Conservation (phyloP, 2,329 filamentous ascomycete genomes). For the Penicillium psychrosexuale region DNA sequence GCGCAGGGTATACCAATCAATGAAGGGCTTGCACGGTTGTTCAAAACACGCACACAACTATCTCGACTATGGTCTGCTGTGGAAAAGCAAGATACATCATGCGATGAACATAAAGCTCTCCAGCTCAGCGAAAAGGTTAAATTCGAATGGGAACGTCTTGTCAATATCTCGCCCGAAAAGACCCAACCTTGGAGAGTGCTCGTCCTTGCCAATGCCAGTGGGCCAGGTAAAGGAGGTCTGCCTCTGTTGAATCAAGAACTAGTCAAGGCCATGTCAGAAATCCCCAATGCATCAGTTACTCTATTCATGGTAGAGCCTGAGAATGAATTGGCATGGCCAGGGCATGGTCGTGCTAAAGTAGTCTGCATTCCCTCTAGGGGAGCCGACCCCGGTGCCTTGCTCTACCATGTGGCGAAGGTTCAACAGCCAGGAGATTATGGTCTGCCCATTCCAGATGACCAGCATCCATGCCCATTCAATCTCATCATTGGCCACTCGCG, state of each 20-base stretch:
- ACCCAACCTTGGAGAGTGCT: not conserved
- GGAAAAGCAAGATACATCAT: not conserved
- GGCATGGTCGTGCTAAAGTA: not conserved
- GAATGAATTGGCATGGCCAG: not conserved
- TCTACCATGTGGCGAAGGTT: constrained; percentile 1
- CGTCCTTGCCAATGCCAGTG: not conserved
- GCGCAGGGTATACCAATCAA: not conserved
- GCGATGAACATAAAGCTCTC: not conserved
- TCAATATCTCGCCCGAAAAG: not conserved
- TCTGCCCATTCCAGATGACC: not conserved
- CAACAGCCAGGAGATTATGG: not conserved
- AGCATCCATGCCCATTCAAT: not conserved
- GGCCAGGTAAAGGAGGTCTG: not conserved
- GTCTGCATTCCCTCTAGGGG: not conserved
- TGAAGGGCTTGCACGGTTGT: not conserved
- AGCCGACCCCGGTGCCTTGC: not conserved
- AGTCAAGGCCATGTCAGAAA: constrained; percentile 3
- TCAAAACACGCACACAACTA: not conserved
- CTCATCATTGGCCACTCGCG: not conserved
- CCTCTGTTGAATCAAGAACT: constrained; percentile 2
- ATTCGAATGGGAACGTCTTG: constrained; percentile 1
- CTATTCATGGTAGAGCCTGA: not conserved
- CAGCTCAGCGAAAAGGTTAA: not conserved
- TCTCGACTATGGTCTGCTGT: constrained; percentile 1
- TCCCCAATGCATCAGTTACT: not conserved